Conservation (phyloP, 2,329 filamentous ascomycete species). For the Aureobasidium lini region DNA sequence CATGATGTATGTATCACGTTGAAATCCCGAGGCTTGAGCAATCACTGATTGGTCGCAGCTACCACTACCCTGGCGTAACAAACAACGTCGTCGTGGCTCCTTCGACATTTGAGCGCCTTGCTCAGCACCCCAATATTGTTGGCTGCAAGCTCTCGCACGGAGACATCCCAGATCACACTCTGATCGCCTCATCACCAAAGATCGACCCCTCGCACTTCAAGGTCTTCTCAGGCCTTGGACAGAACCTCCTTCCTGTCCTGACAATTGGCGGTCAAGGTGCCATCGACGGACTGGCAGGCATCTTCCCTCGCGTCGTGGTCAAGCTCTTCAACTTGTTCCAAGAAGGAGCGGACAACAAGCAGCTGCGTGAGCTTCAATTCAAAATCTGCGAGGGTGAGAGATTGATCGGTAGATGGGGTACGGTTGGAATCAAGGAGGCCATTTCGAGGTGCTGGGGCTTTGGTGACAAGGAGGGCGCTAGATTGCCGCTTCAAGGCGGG, state of each 20-base stretch:
- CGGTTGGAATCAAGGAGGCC: constrained; percentile 59
- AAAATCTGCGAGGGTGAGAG: constrained; percentile 56
- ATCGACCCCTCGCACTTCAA: constrained; percentile 54
- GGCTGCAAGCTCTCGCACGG: constrained; percentile 64
- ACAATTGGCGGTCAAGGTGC: constrained; percentile 57
- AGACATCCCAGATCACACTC: constrained; percentile 56
- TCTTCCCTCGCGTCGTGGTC: constrained; percentile 57
- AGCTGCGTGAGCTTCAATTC: constrained; percentile 52
- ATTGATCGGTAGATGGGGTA: constrained; percentile 52
- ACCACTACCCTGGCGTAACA: constrained; percentile 60
- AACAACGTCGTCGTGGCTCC: constrained; percentile 56
- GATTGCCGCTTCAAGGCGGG: constrained; percentile 52
- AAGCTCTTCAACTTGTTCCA: constrained; percentile 47
- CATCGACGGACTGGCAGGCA: constrained; percentile 58
- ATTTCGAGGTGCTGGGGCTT: constrained; percentile 51
- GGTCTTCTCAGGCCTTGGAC: constrained; percentile 58
- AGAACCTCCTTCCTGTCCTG: constrained; percentile 57
- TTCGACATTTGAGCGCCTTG: constrained; percentile 50
- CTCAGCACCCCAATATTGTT: constrained; percentile 58
- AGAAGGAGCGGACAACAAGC: constrained; percentile 36
- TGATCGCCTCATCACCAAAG: constrained; percentile 51
- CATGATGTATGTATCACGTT: constrained; percentile 43
- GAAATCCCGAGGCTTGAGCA: not conserved
- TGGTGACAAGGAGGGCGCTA: constrained; percentile 52
- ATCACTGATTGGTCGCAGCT: constrained; percentile 31